Evolutionary conservation across 257 asterid genomes (phyloP).

Genomic region (Nyctanthes arbortristis): DNA sequence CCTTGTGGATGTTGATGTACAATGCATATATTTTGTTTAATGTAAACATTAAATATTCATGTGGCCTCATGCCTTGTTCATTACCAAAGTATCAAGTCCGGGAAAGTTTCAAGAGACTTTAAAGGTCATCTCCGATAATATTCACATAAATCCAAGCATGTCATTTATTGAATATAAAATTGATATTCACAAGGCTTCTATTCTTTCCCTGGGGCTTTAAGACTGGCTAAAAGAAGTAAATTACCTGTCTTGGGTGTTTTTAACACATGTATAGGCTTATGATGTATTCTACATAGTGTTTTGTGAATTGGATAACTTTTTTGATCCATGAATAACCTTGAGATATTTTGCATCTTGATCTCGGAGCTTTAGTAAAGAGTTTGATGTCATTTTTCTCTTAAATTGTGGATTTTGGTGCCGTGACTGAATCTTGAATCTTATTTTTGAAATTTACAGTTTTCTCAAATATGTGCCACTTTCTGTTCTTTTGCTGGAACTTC

Average conservation of each 20-base stretch:
- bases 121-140: not conserved
- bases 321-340: not conserved
- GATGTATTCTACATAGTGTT: not conserved
- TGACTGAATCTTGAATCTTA: not conserved
- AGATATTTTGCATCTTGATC: conserved; percentile 1
- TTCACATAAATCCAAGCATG: conserved; percentile 1
- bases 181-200: conserved; percentile 8
- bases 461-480: not conserved
- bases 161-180: not conserved
- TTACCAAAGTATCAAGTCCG: no score
- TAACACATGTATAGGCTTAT: conserved; percentile 7
- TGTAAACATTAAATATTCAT: not conserved
- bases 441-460: conserved; percentile 10
- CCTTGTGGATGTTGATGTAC: not conserved
- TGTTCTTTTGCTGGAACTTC: not conserved
- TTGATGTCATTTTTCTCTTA: conserved; percentile 9
- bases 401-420: not conserved
- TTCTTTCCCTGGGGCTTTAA: not conserved
- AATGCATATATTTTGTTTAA: not conserved
- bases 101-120: no score
- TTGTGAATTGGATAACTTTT: not conserved
- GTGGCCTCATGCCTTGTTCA: not conserved
- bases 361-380: conserved; percentile 5
- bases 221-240: not conserved
- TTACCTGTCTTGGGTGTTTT: not conserved